Percentiles rank a stretch among this genome's conserved stretches.
These are phyloP conservation scores for Solanum infundibuliforme DNA, from an alignment of 257 asterid species.

Conservation along the genomic window DNA sequence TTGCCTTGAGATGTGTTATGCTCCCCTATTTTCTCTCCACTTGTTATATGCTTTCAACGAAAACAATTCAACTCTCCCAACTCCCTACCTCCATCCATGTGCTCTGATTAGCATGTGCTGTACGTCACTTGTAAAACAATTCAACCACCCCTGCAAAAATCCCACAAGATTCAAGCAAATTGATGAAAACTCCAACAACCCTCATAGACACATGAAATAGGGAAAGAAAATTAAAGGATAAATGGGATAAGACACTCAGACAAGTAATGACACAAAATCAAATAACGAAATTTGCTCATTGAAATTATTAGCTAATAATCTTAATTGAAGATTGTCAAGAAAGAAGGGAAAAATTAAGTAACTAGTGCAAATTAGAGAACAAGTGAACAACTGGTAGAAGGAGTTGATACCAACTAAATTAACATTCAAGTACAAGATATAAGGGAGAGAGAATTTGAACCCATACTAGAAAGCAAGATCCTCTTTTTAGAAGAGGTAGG, in stretches of 20 bases:
- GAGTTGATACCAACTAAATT: not conserved
- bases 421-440: not conserved
- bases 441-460: not conserved
- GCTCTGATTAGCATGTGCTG: not conserved
- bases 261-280: not conserved
- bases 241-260: not conserved
- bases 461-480: not conserved
- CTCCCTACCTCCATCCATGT: not conserved
- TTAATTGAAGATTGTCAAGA: not conserved
- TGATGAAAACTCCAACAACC: not conserved
- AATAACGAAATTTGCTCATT: not conserved
- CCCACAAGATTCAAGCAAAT: not conserved
- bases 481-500: not conserved
- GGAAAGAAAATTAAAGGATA: not conserved
- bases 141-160: not conserved
- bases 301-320: not conserved
- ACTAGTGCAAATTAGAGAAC: not conserved
- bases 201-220: not conserved
- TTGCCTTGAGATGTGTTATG: not conserved
- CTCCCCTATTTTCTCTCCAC: not conserved
- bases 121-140: not conserved
- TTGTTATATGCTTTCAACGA: not conserved
- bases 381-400: not conserved
- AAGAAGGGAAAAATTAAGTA: not conserved
- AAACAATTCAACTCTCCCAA: not conserved